These are phyloP conservation scores for Podaxis rugospora DNA, from an alignment of 768 basidiomycete species.

Conservation along the genomic window DNA sequence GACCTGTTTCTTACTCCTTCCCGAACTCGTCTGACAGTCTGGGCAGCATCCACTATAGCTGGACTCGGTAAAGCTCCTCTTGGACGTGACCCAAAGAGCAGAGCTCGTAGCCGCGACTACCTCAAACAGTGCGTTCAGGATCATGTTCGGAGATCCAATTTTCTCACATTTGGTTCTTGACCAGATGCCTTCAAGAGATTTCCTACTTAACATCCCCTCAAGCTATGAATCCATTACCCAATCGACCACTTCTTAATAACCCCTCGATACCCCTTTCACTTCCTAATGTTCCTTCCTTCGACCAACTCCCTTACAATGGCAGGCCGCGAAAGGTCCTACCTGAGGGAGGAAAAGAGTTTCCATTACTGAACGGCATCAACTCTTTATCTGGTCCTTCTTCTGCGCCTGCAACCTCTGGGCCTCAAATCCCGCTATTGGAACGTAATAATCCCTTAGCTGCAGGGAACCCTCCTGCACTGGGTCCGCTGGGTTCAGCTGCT, in stretches of 20 bases:
- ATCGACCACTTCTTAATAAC: conserved; percentile 72
- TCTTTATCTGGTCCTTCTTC: conserved; percentile 49
- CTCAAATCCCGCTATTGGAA: conserved; percentile 43
- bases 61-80: conserved; percentile 67
- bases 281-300: conserved; percentile 71
- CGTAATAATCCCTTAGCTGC: conserved; percentile 42
- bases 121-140: conserved; percentile 80
- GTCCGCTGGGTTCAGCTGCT: background rate
- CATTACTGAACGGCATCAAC: conserved; percentile 57
- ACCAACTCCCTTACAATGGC: conserved; percentile 69
- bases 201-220: conserved; percentile 96
- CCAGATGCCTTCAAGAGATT: conserved; percentile 94
- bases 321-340: conserved; percentile 79
- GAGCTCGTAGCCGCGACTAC: conserved; percentile 93
- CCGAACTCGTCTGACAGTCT: conserved; percentile 44
- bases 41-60: conserved; percentile 34
- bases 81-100: conserved; percentile 91
- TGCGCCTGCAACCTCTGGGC: conserved; percentile 39
- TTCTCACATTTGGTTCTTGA: background rate
- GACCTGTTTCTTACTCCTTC: conserved; percentile 56
- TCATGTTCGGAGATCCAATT: background rate
- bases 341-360: conserved; percentile 70
- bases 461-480: conserved; percentile 15
- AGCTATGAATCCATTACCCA: conserved; percentile 94
- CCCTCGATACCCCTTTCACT: conserved; percentile 58